Evolutionary conservation across 805 yeast genomes (phyloP).

Genomic region (Hanseniaspora clermontiae): DNA sequence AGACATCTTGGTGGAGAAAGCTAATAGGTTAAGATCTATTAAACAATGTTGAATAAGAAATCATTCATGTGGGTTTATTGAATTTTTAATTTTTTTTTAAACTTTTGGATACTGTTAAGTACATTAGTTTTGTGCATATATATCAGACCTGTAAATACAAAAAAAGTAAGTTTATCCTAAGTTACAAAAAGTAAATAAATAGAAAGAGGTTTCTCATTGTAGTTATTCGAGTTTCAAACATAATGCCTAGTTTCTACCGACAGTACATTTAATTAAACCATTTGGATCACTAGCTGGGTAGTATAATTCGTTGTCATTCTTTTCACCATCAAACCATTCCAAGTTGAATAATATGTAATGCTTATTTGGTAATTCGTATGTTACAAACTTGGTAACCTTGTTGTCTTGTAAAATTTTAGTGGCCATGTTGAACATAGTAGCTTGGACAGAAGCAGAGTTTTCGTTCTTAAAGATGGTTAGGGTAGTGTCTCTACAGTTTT

Average conservation of each 20-base stretch:
- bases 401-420: conserved; percentile 51
- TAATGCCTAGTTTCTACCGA: conserved; percentile 54
- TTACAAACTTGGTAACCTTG: conserved; percentile 47
- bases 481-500: conserved; percentile 54
- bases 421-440: conserved; percentile 91
- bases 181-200: too few species aligned
- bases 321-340: conserved; percentile 67
- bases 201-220: too few species aligned
- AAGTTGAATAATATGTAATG: conserved; percentile 76
- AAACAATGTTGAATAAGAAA: too few species aligned
- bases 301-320: conserved; percentile 68
- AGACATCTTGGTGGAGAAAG: conserved; percentile 22
- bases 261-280: conserved; percentile 80
- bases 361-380: conserved; percentile 77
- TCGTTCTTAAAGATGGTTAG: conserved; percentile 70
- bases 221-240: conserved; percentile 20
- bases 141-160: background rate
- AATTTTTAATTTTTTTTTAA: too few species aligned
- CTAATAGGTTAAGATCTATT: conserved; percentile 23
- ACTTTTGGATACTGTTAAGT: too few species aligned
- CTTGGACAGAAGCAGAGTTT: conserved; percentile 89
- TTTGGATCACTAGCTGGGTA: conserved; percentile 89
- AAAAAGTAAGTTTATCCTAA: background rate
- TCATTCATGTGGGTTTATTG: background rate
- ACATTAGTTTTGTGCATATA: background rate